Percentiles rank a stretch among this genome's conserved stretches.
phyloP scores from a whole-genome alignment of 2,329 filamentous ascomycete species.

The Arthrobotrys entomopaga region DNA sequence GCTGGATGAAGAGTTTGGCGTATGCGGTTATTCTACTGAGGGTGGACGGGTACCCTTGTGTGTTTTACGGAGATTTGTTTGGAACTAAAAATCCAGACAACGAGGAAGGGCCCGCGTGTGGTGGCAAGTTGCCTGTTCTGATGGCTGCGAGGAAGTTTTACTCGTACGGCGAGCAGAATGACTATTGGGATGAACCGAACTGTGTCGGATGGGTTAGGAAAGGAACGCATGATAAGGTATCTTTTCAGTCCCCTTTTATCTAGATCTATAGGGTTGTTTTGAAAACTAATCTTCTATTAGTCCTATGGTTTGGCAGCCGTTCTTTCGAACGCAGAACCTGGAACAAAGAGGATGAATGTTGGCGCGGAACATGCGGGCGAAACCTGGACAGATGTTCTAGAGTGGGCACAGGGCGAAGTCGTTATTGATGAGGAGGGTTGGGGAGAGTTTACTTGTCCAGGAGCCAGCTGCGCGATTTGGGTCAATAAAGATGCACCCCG shows the following conservation, averaged over 20 bases:
- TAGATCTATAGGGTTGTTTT: conserved; percentile 61
- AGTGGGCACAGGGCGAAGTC: conserved; percentile 68
- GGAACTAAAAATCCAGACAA: conserved; percentile 60
- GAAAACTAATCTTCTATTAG: conserved; percentile 61
- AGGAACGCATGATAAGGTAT: conserved; percentile 63
- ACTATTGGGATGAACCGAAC: conserved; percentile 71
- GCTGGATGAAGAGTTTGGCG: conserved; percentile 76
- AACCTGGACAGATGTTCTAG: conserved; percentile 72
- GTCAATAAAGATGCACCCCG: conserved; percentile 69
- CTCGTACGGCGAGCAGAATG: conserved; percentile 72
- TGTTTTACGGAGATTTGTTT: conserved; percentile 71
- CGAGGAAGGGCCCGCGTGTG: conserved; percentile 67
- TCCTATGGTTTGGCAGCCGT: conserved; percentile 68
- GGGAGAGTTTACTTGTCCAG: conserved; percentile 69
- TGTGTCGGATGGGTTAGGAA: conserved; percentile 72
- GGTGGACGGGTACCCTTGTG: conserved; percentile 71
- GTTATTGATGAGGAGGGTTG: conserved; percentile 70
- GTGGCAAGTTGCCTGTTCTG: conserved; percentile 69
- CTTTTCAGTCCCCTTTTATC: not conserved
- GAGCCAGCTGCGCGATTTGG: conserved; percentile 71
- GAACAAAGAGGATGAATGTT: conserved; percentile 71
- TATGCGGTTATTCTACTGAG: conserved; percentile 77
- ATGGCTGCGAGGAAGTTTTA: conserved; percentile 73
- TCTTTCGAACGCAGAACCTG: conserved; percentile 67
- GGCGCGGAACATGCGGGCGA: conserved; percentile 70